phyloP scores from a whole-genome alignment of 192 early-diverging fungal species.

The Podila epigama region DNA sequence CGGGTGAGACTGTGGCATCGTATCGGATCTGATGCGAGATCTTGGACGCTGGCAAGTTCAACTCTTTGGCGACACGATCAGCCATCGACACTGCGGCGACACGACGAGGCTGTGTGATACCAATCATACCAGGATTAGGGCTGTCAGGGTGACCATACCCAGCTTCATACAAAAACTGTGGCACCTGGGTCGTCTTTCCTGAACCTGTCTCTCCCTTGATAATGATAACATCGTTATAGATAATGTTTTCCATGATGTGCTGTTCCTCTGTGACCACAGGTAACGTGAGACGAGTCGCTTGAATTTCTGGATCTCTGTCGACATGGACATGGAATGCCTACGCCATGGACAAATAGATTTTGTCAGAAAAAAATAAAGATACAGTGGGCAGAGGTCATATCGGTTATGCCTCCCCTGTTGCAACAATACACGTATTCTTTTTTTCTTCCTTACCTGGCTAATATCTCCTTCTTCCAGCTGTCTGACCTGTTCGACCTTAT shows the following conservation, averaged over 20 bases:
- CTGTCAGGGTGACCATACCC: conserved; percentile 91
- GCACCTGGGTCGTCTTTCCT: conserved; percentile 97
- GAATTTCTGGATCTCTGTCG: conserved; percentile 75
- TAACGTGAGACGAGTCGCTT: conserved; percentile 78
- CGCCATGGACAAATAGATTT: too few species aligned
- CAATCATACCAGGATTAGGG: conserved; percentile 90
- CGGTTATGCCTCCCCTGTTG: too few species aligned
- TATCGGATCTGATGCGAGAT: conserved; percentile 92
- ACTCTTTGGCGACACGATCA: conserved; percentile 90
- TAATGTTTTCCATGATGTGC: conserved; percentile 96
- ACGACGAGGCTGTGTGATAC: conserved; percentile 97
- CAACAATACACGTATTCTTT: too few species aligned
- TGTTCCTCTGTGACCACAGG: conserved; percentile 97
- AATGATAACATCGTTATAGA: conserved; percentile 84
- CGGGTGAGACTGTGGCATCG: conserved; percentile 76
- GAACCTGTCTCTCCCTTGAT: conserved; percentile 99
- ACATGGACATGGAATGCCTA: conserved; percentile 79
- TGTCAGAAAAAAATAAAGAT: neutral
- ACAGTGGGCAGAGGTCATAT: too few species aligned
- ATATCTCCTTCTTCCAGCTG: conserved; percentile 24
- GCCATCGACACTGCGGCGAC: conserved; percentile 98
- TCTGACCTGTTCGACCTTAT: conserved; percentile 16
- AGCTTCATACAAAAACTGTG: conserved; percentile 97
- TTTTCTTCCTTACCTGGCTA: conserved; percentile 12
- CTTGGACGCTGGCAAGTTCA: conserved; percentile 74